phyloP scores from a whole-genome alignment of 192 early-diverging fungal species.

The Jimgerdemannia lactiflua region DNA sequence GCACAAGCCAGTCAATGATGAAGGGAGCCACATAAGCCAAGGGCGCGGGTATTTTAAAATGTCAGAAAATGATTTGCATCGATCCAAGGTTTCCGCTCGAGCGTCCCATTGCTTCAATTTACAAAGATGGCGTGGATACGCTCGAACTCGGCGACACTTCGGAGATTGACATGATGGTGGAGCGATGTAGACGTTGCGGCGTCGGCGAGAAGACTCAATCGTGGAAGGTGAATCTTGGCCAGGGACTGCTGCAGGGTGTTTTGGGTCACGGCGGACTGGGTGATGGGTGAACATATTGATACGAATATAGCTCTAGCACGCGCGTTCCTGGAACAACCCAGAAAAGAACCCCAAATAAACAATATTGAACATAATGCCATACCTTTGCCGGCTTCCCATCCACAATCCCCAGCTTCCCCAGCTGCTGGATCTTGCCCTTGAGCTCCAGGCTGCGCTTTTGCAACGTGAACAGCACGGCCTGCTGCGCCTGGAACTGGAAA shows the following conservation, averaged over 20 bases:
- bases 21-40: too few relatives aligned
- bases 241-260: conserved; percentile 9
- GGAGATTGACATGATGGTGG: conserved; percentile 13
- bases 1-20: too few relatives aligned
- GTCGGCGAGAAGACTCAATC: not conserved
- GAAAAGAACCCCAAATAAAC: not conserved
- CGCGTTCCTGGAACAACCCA: too few relatives aligned
- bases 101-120: conserved; percentile 14
- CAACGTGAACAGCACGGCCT: conserved; percentile 48
- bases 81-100: not conserved
- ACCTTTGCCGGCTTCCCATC: conserved; percentile 12
- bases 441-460: conserved; percentile 50
- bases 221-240: conserved; percentile 18
- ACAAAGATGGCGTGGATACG: conserved; percentile 29
- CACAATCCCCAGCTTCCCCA: conserved; percentile 3
- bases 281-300: not conserved
- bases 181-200: conserved; percentile 7
- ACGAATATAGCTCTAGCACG: too few relatives aligned
- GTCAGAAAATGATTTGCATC: not conserved
- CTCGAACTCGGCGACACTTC: conserved; percentile 28
- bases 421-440: not conserved
- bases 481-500: conserved; percentile 56
- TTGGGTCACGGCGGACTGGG: conserved; percentile 5
- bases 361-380: not conserved
- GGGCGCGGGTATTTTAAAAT: too few relatives aligned